Evolutionary conservation across 140 eudicot genomes (phyloP).

Genomic region (Flaveria floridana): DNA sequence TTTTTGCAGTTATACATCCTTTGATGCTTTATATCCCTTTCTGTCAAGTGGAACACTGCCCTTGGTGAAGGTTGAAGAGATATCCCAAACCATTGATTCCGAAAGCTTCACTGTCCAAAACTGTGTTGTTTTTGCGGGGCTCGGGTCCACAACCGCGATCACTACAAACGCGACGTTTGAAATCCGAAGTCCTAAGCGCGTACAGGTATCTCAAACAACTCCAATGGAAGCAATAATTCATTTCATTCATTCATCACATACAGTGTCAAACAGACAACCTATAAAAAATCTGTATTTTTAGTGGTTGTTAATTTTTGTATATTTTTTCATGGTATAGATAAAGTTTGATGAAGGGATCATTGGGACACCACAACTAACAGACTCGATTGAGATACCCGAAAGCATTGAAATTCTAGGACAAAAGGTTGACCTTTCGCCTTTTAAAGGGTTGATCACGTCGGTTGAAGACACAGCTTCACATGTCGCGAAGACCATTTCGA

Average conservation of each 20-base stretch:
- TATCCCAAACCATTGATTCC: constrained; percentile 87
- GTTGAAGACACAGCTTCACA: constrained; percentile 8
- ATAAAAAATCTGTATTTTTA: too few species aligned
- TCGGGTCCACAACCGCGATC: constrained; percentile 66
- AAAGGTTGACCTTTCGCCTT: not conserved
- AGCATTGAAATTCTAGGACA: not conserved
- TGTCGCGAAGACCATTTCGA: constrained; percentile 12
- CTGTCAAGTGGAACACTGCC: constrained; percentile 62
- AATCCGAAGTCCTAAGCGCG: constrained; percentile 92
- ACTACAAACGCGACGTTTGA: constrained; percentile 83
- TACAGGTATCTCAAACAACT: constrained; percentile 51
- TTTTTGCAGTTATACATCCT: constrained; percentile 72
- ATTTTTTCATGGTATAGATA: not conserved
- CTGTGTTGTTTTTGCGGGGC: constrained; percentile 67
- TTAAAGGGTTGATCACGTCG: constrained; percentile 1
- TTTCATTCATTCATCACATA: too few species aligned
- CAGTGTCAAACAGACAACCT: too few species aligned
- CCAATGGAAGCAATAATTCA: not conserved
- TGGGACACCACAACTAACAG: constrained; percentile 15
- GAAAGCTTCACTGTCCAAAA: constrained; percentile 82
- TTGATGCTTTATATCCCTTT: constrained; percentile 70
- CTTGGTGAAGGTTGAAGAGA: constrained; percentile 71
- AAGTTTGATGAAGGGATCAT: constrained; percentile 20
- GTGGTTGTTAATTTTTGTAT: not conserved
- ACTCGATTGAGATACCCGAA: constrained; percentile 10